These are phyloP conservation scores for Cryptomeria japonica DNA, from an alignment of 75 land plant genomes.

Conservation along the genomic window DNA sequence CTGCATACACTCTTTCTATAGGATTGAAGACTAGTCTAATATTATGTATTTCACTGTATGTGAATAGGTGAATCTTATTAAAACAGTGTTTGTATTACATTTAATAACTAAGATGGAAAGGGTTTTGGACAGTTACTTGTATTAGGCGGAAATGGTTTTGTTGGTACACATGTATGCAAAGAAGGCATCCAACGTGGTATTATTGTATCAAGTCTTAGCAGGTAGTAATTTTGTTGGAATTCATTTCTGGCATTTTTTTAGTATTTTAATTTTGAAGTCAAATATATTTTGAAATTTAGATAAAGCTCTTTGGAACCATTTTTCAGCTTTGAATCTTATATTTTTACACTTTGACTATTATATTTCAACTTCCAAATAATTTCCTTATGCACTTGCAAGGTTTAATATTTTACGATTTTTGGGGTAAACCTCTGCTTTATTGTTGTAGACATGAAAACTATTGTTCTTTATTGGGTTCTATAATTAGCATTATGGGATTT, in stretches of 20 bases:
- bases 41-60: background rate
- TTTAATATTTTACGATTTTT: background rate
- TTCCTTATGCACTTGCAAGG: background rate
- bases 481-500: background rate
- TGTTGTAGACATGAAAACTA: background rate
- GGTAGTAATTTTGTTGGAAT: constrained; percentile 34
- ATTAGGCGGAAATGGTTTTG: constrained; percentile 96
- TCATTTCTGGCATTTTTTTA: background rate
- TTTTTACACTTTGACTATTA: background rate
- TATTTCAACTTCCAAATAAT: background rate
- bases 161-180: constrained; percentile 87
- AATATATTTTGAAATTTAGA: background rate
- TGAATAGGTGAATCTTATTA: background rate
- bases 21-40: background rate
- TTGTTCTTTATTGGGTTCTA: background rate
- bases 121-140: constrained; percentile 71
- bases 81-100: background rate
- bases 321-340: background rate
- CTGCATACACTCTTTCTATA: background rate
- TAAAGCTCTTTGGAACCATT: background rate
- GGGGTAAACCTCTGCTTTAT: background rate
- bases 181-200: constrained; percentile 75
- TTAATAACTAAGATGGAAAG: background rate
- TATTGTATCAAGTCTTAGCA: constrained; percentile 83
- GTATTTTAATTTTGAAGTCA: background rate